Base-by-base conservation (phyloP, 1,284 basidiomycete genomes). In the Boletus sp. region DNA sequence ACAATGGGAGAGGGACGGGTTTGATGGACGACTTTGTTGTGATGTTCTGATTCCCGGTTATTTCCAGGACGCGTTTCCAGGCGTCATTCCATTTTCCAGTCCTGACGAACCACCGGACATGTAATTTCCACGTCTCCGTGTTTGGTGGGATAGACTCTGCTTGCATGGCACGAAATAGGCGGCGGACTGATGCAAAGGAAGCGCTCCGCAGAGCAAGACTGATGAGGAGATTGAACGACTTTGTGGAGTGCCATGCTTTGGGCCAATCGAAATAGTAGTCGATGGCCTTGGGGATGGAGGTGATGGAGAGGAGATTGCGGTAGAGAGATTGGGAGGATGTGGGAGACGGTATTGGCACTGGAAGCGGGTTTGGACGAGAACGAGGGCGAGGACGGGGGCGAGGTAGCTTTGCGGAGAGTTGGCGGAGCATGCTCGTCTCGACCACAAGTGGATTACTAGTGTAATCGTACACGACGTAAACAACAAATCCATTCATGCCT, bases 141-240 rank as follows among this genome's bases (percentile, higher is more conserved):
- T 77, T 72, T 39, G 55, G 60, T 3, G 55, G 58, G 16, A 79
- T 54, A 8, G 60, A 57, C 38, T 71, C 69, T 26, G 57, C 51
- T 20, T 59, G 60, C 72, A 81, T 78, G 41, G 62, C 63, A 8
- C 50, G 38, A 12, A 81, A 58, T 33, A 82, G 64, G 53, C 68
- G 69, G 20, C 51, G 59, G 7, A 68, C 71, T 4, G 66, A 66
- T 6, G 75, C 73, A 49, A 71, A 74, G 26, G 69, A 67, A 7
- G 65, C 60, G 49, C 70, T 70, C 23, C 72, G 72, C 47, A 82
- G 58, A 3, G 75, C 72, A 20, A 78, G 56, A 35, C 58, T 55
- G 43, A 82, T 70, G 55, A 82, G 69, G 16, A 77, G 55, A 57
- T 82, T 81, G 60, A 76, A 81, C 2, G 80, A 78, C 33, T 65